phyloP scores from a whole-genome alignment of 2,329 filamentous ascomycete species.

The Fusarium sp. region DNA sequence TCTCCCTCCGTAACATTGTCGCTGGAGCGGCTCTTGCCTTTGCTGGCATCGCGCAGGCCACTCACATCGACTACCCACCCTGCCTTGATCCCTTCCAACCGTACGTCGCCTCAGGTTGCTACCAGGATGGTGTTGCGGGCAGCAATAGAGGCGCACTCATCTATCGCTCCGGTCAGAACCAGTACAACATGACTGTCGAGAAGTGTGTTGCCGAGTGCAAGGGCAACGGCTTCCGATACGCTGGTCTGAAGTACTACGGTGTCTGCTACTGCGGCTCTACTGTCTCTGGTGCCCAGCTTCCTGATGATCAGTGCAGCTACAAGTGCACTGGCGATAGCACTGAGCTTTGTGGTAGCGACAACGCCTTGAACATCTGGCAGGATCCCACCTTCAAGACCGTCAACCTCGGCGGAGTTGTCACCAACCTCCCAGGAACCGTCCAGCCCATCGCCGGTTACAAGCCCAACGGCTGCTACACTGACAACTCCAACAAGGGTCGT shows the following conservation, averaged over 20 bases:
- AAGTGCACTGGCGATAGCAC: conserved; percentile 62
- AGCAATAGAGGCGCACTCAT: conserved; percentile 56
- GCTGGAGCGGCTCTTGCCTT: conserved; percentile 58
- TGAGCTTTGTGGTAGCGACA: conserved; percentile 63
- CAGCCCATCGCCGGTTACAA: conserved; percentile 64
- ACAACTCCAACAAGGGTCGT: conserved; percentile 57
- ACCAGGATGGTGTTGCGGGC: conserved; percentile 53
- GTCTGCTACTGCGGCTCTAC: conserved; percentile 67
- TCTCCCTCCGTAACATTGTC: conserved; percentile 48
- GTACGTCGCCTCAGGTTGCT: conserved; percentile 64
- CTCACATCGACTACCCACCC: conserved; percentile 60
- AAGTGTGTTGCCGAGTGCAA: conserved; percentile 64
- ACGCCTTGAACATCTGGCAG: conserved; percentile 62
- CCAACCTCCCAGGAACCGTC: conserved; percentile 55
- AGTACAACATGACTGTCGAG: conserved; percentile 61
- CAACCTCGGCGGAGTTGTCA: conserved; percentile 38
- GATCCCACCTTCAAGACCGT: conserved; percentile 64
- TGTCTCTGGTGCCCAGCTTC: conserved; percentile 65
- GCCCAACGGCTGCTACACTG: conserved; percentile 73
- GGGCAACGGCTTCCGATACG: conserved; percentile 65
- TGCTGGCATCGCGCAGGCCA: conserved; percentile 55
- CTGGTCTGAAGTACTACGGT: conserved; percentile 65
- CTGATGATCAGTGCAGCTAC: conserved; percentile 69
- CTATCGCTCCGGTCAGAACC: conserved; percentile 57
- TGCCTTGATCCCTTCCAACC: conserved; percentile 62